Base-by-base conservation (phyloP, 2,329 filamentous ascomycete species). In the Tolypocladium ovalisporum region DNA sequence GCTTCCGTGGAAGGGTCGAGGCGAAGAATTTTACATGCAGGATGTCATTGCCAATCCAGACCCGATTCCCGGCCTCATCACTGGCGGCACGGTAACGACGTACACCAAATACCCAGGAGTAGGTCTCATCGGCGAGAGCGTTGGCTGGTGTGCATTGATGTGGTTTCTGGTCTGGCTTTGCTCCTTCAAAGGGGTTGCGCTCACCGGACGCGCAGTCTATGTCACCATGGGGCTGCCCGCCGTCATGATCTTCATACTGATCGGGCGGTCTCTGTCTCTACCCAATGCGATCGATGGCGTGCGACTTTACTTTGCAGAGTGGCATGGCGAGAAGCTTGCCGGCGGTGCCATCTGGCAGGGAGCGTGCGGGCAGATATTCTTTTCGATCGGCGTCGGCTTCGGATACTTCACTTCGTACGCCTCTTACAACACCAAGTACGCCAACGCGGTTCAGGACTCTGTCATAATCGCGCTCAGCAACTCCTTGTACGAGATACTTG, bases 191-290 rank as follows among this genome's bases (percentile, higher is more conserved):
- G 77, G 81, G 15, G 78, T 84, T 17, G 77, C 78, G 0, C 65
- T 80, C 42, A 81, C 78, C 0, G 80, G 79, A 1, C 75, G 79
- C 4, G 80, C 79, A 8, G 77, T 82, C 1, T 82, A 82, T 62
- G 72, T 80, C 63, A 82, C 79, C 1, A 82, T 83, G 78, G 80
- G 77, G 0, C 62, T 82, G 8, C 80, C 80, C 76, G 82, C n/a
- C 17, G 64, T 81, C 56, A 79, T 79, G 17, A 79, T 79, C 4
- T 73, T 77, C 36, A 77, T 82, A 39, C 70, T 82, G 1, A 73
- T 81, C 22, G 76, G 77, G 4, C 75, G 79, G 3, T 71, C 75
- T 0, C 66, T 76, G 1, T 81, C 79, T 0, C 73, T 82, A 0
- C 73, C 76, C 0, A 80, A 82, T 58, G 79, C 80, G 3, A 62